These are phyloP conservation scores for Cyclanthera cordifolia DNA, from an alignment of 306 rosid genomes.

Conservation along the genomic window DNA sequence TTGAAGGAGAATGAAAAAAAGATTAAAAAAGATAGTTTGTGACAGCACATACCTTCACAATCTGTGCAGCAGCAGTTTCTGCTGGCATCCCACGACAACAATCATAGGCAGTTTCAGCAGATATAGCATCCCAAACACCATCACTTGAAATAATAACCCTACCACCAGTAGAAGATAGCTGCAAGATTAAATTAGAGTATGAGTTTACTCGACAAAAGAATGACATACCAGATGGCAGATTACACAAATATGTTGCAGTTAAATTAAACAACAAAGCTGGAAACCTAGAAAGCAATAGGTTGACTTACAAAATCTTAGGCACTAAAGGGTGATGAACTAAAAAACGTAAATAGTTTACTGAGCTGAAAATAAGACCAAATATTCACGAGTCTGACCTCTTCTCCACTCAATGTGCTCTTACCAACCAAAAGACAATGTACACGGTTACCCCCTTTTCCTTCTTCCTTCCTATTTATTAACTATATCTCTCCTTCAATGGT, in stretches of 20 bases:
- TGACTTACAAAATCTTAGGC: background rate
- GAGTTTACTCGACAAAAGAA: background rate
- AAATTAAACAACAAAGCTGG: background rate
- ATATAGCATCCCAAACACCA: slow-evolving; percentile 94
- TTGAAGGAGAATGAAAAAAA: background rate
- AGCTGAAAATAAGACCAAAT: background rate
- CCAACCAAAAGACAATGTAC: background rate
- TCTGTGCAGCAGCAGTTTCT: slow-evolving; percentile 75
- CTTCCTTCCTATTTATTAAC: background rate
- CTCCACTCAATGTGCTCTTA: background rate
- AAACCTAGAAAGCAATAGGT: background rate
- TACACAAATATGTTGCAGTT: background rate
- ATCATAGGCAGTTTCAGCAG: slow-evolving; percentile 70
- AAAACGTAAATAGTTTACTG: background rate
- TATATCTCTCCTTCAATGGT: background rate
- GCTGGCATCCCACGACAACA: slow-evolving; percentile 81
- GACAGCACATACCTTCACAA: slow-evolving; percentile 62
- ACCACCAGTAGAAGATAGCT: slow-evolving; percentile 89
- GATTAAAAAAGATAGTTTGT: background rate
- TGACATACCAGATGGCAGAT: background rate
- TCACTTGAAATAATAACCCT: slow-evolving; percentile 91
- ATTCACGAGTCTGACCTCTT: background rate
- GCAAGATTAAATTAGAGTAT: slow-evolving; percentile 21
- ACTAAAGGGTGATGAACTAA: background rate
- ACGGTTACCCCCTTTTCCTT: background rate